Conservation (phyloP, 257 asterid genomes). For the Solanum neorickii region DNA sequence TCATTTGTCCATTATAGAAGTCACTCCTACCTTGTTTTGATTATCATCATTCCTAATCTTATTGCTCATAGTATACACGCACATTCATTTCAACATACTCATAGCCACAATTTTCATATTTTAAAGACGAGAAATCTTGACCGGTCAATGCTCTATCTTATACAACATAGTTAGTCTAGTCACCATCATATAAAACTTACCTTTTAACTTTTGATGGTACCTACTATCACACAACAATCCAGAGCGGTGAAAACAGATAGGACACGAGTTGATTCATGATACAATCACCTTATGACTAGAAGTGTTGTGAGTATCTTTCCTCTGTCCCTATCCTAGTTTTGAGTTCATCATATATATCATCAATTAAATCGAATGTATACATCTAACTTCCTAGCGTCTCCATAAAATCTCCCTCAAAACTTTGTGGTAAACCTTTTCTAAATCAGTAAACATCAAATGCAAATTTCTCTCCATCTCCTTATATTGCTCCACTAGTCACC, state of each 20-base stretch:
- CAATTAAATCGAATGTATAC: fast-evolving
- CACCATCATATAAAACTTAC: background rate
- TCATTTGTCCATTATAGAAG: background rate
- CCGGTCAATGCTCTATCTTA: background rate
- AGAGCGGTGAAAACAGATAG: background rate
- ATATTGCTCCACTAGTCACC: background rate
- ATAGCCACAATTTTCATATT: background rate
- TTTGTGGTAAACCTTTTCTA: background rate
- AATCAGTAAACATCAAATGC: background rate
- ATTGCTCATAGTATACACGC: background rate
- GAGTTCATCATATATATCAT: background rate
- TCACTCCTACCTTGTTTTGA: background rate
- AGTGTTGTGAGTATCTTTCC: background rate
- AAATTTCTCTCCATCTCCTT: background rate
- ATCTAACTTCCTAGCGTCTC: background rate
- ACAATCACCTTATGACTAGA: background rate
- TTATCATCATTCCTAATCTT: background rate
- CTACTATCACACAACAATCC: background rate
- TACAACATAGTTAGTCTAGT: background rate
- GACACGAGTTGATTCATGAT: background rate
- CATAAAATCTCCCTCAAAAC: background rate
- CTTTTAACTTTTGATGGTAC: background rate
- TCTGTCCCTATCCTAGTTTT: background rate
- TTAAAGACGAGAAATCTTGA: background rate
- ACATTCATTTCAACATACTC: background rate